Base-by-base conservation (phyloP, 2,329 filamentous ascomycete species). In the Aspergillus proliferans region DNA sequence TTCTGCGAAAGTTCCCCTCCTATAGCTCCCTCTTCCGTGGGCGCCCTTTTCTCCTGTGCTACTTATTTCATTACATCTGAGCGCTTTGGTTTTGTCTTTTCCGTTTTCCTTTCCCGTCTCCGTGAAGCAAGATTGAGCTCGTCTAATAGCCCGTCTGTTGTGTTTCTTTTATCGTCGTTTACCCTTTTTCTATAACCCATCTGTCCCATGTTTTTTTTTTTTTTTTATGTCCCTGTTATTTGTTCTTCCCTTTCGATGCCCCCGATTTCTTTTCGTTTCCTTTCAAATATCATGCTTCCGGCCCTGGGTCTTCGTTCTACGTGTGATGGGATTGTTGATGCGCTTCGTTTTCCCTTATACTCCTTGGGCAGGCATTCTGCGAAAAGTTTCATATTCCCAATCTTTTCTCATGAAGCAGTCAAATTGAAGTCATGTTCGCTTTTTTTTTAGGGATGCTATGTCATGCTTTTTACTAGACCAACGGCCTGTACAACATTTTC, bases 361-460 rank as follows among this genome's bases (percentile, higher is more conserved):
- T 62, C 60, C 62, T 62, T 69, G 69, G 69, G 69, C 66, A 69
- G 69, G 68, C 69, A 65, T 65, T 71, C 60, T 71, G 68, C 67
- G 66, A 71, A 71, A 72, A 72, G 65, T 72, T 66, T 59, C 58
- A 57, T 61, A 59, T 63, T 52, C 58, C 60, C 56, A 54, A 58
- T 54, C 56, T 53, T 59, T 56, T 60, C 49, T 57, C 59, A 64
- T 56, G 60, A 61, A 66, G 58, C 65, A 65, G 65, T 61, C 59
- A 63, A 66, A 67, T 67, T 61, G 65, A 67, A 68, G 38, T 58
- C 60, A 57, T 65, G 59, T 66, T 65, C 57, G 58, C 26, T 30
- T 30, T 30, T 28, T 30, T 30, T 60, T 58, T 59, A 58, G 64
- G 63, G 58, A 60, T 63, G 58, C 61, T 60, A 54, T 57, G 58